A percentile compares a stretch with the other conserved stretches of the same genome.
phyloP scores from a whole-genome alignment of 768 basidiomycete species.

The Stropharia rugosoannulata region DNA sequence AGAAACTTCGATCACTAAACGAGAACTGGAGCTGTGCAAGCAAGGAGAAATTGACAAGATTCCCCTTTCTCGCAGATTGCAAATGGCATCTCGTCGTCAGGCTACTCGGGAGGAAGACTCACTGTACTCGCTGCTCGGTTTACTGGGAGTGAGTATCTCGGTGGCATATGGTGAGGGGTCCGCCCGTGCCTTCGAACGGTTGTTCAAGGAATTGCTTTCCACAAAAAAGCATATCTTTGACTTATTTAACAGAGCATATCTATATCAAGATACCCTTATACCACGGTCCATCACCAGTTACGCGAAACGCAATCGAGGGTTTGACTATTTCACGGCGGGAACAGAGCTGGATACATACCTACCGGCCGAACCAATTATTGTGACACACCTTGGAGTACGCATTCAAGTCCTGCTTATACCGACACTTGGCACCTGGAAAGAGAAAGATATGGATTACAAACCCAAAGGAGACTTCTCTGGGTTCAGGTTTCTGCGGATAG shows the following conservation, averaged over 20 bases:
- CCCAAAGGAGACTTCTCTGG: not conserved
- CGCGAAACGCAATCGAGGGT: not conserved
- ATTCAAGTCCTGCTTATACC: not conserved
- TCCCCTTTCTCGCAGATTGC: slow-evolving; percentile 4
- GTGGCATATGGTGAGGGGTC: slow-evolving; percentile 13
- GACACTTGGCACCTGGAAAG: not conserved
- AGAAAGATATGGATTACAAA: not conserved
- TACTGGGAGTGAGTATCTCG: slow-evolving; percentile 9
- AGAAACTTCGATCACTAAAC: slow-evolving; percentile 4
- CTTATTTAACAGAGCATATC: not conserved
- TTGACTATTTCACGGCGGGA: not conserved
- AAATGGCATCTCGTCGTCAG: slow-evolving; percentile 8
- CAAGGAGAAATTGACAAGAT: not conserved
- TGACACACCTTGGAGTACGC: not conserved
- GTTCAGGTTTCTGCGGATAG: no score
- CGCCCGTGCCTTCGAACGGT: slow-evolving; percentile 9
- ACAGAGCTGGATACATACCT: not conserved
- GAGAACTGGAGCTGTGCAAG: not conserved
- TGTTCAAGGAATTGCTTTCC: slow-evolving; percentile 8
- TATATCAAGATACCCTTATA: not conserved
- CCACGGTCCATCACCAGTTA: not conserved
- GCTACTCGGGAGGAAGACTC: slow-evolving; percentile 10
- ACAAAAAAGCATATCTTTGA: not conserved
- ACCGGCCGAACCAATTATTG: not conserved
- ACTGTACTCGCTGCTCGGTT: slow-evolving; percentile 10